Percentiles rank a stretch among this genome's conserved stretches.
Evolutionary conservation across 768 basidiomycete genomes (phyloP).

Genomic region (Mycena polygramma): DNA sequence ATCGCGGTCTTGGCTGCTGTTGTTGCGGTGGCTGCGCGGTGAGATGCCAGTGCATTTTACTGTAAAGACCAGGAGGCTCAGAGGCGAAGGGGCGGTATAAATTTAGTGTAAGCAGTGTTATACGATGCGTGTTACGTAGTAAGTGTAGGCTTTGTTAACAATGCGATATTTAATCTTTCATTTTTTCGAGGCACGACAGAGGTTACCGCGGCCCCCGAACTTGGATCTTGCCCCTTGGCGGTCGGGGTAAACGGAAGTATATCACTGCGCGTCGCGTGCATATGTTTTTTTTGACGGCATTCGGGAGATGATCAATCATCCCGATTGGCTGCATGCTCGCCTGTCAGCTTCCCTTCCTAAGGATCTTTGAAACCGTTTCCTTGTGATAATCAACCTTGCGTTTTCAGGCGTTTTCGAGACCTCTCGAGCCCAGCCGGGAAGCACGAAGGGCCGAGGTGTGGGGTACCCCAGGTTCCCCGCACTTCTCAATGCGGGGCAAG

Average conservation of each 20-base stretch:
- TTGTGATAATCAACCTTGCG: not conserved
- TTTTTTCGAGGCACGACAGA: too few relatives aligned
- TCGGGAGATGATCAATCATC: too few relatives aligned
- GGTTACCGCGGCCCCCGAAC: not conserved
- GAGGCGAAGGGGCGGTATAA: not conserved
- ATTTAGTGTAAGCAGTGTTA: too few relatives aligned
- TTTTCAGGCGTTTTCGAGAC: too few relatives aligned
- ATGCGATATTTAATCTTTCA: too few relatives aligned
- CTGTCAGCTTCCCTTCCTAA: not conserved
- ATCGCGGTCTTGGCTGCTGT: slow-evolving; percentile 3
- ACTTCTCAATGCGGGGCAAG: slow-evolving; percentile 8
- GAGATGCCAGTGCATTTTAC: not conserved
- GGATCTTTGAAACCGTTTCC: not conserved
- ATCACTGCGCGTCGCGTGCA: not conserved
- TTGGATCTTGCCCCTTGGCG: too few relatives aligned
- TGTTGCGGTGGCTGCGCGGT: slow-evolving; percentile 3
- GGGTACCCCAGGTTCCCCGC: slow-evolving; percentile 13
- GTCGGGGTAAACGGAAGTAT: too few relatives aligned
- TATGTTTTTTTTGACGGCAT: not conserved
- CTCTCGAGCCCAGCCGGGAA: not conserved
- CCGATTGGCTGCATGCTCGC: not conserved
- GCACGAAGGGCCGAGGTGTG: not conserved
- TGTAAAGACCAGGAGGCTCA: too few relatives aligned
- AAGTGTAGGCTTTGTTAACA: too few relatives aligned
- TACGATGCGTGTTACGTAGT: too few relatives aligned